Evolutionary conservation across 768 basidiomycete species (phyloP).

Genomic region (Hortiboletus campestris): DNA sequence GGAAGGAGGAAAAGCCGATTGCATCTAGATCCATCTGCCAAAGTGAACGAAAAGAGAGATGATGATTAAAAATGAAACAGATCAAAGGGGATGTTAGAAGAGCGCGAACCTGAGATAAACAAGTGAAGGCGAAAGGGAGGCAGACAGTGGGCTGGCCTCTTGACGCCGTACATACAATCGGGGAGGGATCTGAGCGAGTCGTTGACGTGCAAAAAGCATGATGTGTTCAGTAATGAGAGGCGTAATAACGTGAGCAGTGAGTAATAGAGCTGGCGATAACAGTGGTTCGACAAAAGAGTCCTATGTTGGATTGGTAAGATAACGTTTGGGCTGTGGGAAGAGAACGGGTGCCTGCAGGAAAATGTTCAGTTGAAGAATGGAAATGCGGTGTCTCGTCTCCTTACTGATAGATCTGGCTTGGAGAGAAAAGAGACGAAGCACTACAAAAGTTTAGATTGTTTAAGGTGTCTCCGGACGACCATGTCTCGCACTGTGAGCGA

Average conservation of each 20-base stretch:
- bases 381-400: background rate
- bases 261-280: conserved; percentile 13
- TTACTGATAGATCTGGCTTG: conserved; percentile 8
- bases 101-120: background rate
- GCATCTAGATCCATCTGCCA: conserved; percentile 16
- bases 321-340: background rate
- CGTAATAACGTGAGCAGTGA: conserved; percentile 7
- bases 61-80: conserved; percentile 1
- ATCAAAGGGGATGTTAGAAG: background rate
- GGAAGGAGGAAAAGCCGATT: background rate
- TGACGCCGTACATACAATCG: background rate
- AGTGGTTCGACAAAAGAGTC: conserved; percentile 12
- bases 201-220: background rate
- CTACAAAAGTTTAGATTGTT: conserved; percentile 68
- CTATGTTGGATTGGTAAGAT: conserved; percentile 4
- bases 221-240: conserved; percentile 2
- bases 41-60: background rate
- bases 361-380: background rate
- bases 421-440: background rate
- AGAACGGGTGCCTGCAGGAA: conserved; percentile 1
- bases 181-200: background rate
- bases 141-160: background rate
- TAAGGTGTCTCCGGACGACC: conserved; percentile 77
- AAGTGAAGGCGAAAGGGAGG: background rate
- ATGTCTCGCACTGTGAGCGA: conserved; percentile 64